Evolutionary conservation across 805 yeast genomes (phyloP).

Genomic region (Jamesozyma spencerorum): DNA sequence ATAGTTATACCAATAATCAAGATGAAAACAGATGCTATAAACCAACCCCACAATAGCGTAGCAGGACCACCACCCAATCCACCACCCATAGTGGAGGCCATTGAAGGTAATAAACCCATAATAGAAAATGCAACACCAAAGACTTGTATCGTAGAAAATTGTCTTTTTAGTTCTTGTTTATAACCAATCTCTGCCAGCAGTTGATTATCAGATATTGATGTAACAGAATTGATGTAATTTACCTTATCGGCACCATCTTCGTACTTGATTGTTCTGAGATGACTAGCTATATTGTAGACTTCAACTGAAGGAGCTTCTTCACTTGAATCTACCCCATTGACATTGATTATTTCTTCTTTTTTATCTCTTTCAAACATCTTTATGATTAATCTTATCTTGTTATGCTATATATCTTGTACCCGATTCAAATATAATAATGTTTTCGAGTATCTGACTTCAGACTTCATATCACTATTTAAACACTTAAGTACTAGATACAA

Average conservation of each 20-base stretch:
- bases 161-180: slow-evolving; percentile 56
- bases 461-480: too few species aligned
- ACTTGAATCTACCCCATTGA: too few species aligned
- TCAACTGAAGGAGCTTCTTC: too few species aligned
- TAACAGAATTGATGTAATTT: slow-evolving; percentile 17
- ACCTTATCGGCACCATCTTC: slow-evolving; percentile 20
- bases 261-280: slow-evolving; percentile 11
- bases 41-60: slow-evolving; percentile 64
- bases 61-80: slow-evolving; percentile 57
- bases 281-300: not conserved
- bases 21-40: slow-evolving; percentile 43
- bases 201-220: slow-evolving; percentile 15
- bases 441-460: too few species aligned
- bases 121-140: slow-evolving; percentile 66
- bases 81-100: slow-evolving; percentile 44
- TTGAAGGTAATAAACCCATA: slow-evolving; percentile 62
- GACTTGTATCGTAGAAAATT: slow-evolving; percentile 51
- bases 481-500: too few species aligned
- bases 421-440: too few species aligned
- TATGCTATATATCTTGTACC: too few species aligned
- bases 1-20: slow-evolving; percentile 50
- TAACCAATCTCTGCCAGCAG: slow-evolving; percentile 44
- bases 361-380: too few species aligned
- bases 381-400: too few species aligned
- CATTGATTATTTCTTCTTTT: too few species aligned